Evolutionary conservation across 805 yeast genomes (phyloP).

Genomic region (Lipomyces japonicus): DNA sequence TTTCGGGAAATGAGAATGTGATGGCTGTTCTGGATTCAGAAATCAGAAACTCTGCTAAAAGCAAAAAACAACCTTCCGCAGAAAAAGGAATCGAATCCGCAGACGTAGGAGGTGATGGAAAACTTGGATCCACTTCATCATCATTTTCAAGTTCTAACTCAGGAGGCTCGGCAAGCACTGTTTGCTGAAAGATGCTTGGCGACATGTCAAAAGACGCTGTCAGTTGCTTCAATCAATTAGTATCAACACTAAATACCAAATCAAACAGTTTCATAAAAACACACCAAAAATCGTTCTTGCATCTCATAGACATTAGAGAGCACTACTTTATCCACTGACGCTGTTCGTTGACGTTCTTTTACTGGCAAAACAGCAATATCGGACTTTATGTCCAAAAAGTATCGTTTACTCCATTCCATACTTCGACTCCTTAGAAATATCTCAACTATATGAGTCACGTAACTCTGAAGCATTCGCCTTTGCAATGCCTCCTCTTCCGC

Average conservation of each 20-base stretch:
- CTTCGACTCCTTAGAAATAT: slow-evolving; percentile 37
- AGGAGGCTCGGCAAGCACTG: slow-evolving; percentile 34
- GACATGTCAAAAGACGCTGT: slow-evolving; percentile 66
- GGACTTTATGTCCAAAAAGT: slow-evolving; percentile 36
- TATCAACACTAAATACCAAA: background rate
- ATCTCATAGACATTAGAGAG: slow-evolving; percentile 37
- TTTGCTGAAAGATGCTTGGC: slow-evolving; percentile 45
- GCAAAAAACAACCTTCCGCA: slow-evolving; percentile 35
- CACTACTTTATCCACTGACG: slow-evolving; percentile 26
- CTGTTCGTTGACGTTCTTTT: slow-evolving; percentile 31
- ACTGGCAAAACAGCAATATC: slow-evolving; percentile 33
- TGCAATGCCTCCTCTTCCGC: slow-evolving; percentile 49
- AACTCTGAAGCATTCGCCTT: slow-evolving; percentile 59
- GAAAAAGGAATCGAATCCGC: slow-evolving; percentile 31
- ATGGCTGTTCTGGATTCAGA: slow-evolving; percentile 19
- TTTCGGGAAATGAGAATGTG: slow-evolving; percentile 23
- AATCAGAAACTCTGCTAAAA: slow-evolving; percentile 36
- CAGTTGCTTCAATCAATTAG: slow-evolving; percentile 43
- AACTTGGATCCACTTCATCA: slow-evolving; percentile 40
- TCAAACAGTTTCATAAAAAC: no score
- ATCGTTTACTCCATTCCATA: slow-evolving; percentile 36
- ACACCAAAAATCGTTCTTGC: slow-evolving; percentile 40
- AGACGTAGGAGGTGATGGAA: slow-evolving; percentile 22
- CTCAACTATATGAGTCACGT: slow-evolving; percentile 53
- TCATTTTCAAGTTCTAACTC: slow-evolving; percentile 39